A percentile compares a stretch with the other conserved stretches of the same genome.
Conservation (phyloP, 306 rosid genomes). For the Herpetospermum pedunculosum region DNA sequence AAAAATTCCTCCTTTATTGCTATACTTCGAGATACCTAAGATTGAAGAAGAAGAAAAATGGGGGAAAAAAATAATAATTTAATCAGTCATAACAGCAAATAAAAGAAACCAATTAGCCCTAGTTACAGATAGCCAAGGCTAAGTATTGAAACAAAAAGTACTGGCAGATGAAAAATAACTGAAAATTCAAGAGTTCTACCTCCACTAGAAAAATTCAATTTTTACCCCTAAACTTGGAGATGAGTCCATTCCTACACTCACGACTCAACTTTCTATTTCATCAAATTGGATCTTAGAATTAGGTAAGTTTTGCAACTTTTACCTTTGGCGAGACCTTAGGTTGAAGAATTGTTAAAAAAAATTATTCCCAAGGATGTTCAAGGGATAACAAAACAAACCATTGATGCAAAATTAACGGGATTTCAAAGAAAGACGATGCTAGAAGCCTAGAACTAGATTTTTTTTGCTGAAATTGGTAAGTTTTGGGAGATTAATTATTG, state of each 20-base stretch:
- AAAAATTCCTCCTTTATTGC: constrained; percentile 2
- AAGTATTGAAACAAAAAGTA: background rate
- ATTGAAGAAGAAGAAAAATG: background rate
- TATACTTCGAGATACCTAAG: constrained; percentile 6
- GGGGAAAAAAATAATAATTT: background rate
- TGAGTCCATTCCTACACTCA: background rate
- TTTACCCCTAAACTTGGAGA: background rate
- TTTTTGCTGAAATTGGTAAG: no score
- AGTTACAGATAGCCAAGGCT: background rate
- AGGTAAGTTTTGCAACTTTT: no score
- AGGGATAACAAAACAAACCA: no score
- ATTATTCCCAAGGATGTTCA: no score
- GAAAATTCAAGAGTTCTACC: background rate
- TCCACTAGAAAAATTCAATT: no score
- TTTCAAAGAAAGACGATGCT: no score
- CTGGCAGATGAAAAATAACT: background rate
- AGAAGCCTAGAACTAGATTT: no score
- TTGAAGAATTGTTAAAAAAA: no score
- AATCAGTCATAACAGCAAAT: background rate
- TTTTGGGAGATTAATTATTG: no score
- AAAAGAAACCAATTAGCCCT: background rate
- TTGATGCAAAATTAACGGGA: no score
- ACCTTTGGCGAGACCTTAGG: no score
- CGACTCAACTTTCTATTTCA: background rate
- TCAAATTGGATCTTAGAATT: background rate